Percentiles rank a stretch among this genome's conserved stretches.
These are phyloP conservation scores for Brettanomyces sp. DNA, from an alignment of 805 yeast genomes.

Conservation along the genomic window DNA sequence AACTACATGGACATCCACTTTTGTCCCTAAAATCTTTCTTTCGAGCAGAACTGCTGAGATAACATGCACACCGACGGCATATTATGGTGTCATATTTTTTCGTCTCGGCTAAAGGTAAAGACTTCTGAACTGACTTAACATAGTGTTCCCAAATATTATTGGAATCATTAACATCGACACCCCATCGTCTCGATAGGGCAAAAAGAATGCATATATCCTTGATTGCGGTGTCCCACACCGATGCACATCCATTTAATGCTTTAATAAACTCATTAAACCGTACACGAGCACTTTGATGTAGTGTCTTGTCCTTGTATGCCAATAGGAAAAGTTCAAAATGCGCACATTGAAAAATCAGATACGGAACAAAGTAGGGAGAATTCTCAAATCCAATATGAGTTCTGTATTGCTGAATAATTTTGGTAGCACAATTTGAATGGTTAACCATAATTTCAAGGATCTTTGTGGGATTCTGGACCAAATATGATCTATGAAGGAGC, in stretches of 20 bases:
- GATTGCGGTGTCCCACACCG: conserved; percentile 22
- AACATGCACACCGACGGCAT: too few relatives aligned
- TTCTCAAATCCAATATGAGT: conserved; percentile 9
- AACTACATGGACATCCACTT: too few relatives aligned
- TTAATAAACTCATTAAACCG: conserved; percentile 15
- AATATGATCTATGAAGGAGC: conserved; percentile 23
- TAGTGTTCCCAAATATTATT: too few relatives aligned
- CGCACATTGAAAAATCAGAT: conserved; percentile 23
- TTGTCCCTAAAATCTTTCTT: too few relatives aligned
- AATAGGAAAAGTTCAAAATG: conserved; percentile 24
- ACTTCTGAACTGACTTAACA: too few relatives aligned
- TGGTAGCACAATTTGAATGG: conserved; percentile 18
- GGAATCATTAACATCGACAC: conserved; percentile 3
- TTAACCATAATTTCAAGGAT: conserved; percentile 17
- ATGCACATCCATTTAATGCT: conserved; percentile 18
- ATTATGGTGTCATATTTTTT: too few relatives aligned
- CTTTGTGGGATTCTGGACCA: conserved; percentile 20
- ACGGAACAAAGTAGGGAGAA: conserved; percentile 25
- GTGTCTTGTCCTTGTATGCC: conserved; percentile 16
- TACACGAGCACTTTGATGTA: conserved; percentile 10
- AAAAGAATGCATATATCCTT: conserved; percentile 21
- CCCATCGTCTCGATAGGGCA: conserved; percentile 21
- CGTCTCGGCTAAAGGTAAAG: too few relatives aligned
- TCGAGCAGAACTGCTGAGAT: too few relatives aligned
- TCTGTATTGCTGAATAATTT: conserved; percentile 11